Evolutionary conservation across 345 rosid genomes (phyloP).

Genomic region (Garcia nutans): DNA sequence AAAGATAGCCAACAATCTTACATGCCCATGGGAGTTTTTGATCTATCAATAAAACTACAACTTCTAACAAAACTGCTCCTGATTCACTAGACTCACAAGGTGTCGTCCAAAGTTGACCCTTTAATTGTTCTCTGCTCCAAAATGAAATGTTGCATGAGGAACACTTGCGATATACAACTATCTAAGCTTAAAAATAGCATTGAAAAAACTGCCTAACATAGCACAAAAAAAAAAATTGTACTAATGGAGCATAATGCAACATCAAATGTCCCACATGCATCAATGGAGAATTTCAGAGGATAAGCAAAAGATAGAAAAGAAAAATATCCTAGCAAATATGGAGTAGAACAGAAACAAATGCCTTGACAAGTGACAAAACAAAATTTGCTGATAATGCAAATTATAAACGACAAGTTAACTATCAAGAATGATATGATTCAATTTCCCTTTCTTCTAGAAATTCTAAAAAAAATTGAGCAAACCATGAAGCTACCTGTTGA

Average conservation of each 20-base stretch:
- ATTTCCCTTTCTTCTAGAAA: background rate
- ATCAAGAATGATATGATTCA: background rate
- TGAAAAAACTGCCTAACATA: background rate
- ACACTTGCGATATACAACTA: constrained; percentile 4
- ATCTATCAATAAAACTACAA: constrained; percentile 59
- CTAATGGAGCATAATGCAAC: background rate
- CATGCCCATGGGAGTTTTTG: constrained; percentile 91
- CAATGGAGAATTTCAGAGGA: background rate
- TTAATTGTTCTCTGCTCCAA: constrained; percentile 51
- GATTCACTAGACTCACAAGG: constrained; percentile 43
- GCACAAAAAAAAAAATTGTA: background rate
- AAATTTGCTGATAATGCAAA: background rate
- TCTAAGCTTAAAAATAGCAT: background rate
- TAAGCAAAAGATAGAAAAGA: background rate
- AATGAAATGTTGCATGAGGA: constrained; percentile 28
- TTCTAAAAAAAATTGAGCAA: background rate
- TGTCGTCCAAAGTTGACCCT: constrained; percentile 54
- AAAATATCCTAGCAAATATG: background rate
- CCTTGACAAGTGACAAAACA: background rate
- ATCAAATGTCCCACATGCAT: background rate
- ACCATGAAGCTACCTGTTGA: background rate
- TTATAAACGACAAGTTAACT: background rate
- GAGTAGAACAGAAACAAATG: constrained; percentile 2
- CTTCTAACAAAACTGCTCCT: constrained; percentile 61
- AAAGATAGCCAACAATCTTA: constrained; percentile 62